These are phyloP conservation scores for Oligophagozyma castellii DNA, from an alignment of 1,139 yeast genomes.

Conservation along the genomic window DNA sequence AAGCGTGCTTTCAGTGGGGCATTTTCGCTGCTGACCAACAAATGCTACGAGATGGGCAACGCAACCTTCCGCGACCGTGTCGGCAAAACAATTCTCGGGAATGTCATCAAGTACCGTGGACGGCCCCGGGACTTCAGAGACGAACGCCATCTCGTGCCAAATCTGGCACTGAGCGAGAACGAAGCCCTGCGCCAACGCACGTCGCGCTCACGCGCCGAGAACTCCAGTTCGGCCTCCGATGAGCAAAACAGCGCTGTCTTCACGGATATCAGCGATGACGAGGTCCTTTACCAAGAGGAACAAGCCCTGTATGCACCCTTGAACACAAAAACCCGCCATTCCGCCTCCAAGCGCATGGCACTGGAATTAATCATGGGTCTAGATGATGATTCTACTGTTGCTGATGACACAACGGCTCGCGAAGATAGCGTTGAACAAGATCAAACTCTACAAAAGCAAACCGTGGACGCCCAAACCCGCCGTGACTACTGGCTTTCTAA, in stretches of 20 bases:
- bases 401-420: not conserved
- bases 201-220: no score
- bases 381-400: no score
- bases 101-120: conserved; percentile 65
- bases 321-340: no score
- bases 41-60: conserved; percentile 43
- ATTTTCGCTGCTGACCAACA: conserved; percentile 60
- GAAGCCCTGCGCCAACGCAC: conserved; percentile 6
- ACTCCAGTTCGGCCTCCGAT: no score
- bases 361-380: no score
- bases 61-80: conserved; percentile 55
- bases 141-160: conserved; percentile 50
- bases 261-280: not conserved
- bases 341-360: no score
- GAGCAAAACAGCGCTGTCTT: conserved; percentile 1
- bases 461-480: conserved; percentile 25
- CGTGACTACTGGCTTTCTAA: conserved; percentile 35
- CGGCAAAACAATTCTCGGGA: conserved; percentile 69
- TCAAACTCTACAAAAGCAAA: conserved; percentile 4
- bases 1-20: conserved; percentile 90
- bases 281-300: not conserved
- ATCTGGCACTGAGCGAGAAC: conserved; percentile 38
- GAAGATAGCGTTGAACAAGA: not conserved
- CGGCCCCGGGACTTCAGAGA: conserved; percentile 68
- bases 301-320: no score